These are phyloP conservation scores for Penicillium roqueforti DNA, from an alignment of 495 filamentous ascomycete genomes.

Conservation along the genomic window DNA sequence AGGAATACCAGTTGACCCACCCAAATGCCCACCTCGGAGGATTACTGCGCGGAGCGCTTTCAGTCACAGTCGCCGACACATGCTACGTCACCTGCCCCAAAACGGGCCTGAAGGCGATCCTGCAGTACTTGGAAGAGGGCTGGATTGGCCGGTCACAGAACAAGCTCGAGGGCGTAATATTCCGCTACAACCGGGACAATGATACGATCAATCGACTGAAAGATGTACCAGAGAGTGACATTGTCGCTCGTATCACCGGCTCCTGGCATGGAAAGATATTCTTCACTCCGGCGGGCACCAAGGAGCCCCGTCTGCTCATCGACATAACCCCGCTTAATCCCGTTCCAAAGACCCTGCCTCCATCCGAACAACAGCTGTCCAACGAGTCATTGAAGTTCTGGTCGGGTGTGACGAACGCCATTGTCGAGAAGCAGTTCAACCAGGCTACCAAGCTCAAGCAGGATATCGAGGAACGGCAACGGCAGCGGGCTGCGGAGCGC, in stretches of 20 bases:
- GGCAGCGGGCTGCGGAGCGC: conserved; percentile 75
- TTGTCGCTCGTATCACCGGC: conserved; percentile 79
- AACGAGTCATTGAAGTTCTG: conserved; percentile 92
- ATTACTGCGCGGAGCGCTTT: conserved; percentile 74
- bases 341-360: conserved; percentile 71
- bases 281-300: conserved; percentile 54
- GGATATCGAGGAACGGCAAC: conserved; percentile 86
- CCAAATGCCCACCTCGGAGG: conserved; percentile 91
- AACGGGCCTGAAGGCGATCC: conserved; percentile 82
- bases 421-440: conserved; percentile 73
- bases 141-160: conserved; percentile 92
- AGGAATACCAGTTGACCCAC: conserved; percentile 93
- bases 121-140: conserved; percentile 89
- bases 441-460: conserved; percentile 83
- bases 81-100: conserved; percentile 83
- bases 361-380: conserved; percentile 67
- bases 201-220: conserved; percentile 73
- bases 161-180: conserved; percentile 85
- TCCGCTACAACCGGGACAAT: conserved; percentile 75
- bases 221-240: conserved; percentile 78
- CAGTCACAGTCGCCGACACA: conserved; percentile 80
- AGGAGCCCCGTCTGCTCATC: conserved; percentile 70
- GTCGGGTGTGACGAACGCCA: conserved; percentile 82
- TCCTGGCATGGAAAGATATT: conserved; percentile 74
- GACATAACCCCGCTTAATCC: conserved; percentile 79